Base-by-base conservation (phyloP, 1,139 yeast species). In the Taphrina sp. region DNA sequence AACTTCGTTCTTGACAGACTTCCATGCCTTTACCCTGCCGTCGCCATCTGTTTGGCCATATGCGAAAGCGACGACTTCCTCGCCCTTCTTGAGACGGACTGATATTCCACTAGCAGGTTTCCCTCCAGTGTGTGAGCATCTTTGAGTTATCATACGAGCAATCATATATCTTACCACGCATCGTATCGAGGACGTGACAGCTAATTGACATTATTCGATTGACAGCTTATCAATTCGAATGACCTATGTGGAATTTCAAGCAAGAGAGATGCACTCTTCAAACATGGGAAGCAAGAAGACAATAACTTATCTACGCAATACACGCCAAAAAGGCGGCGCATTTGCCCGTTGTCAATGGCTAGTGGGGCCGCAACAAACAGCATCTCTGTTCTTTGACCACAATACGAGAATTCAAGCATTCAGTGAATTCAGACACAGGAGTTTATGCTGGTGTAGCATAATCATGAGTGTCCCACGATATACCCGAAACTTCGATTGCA, bases 171-270 rank as follows among this genome's bases (percentile, higher is more conserved):
- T 17, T 42, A 20, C 54, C 56, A 10, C 16, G 43, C 10, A 49
- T 52, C 10, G 56, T 52, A 29, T 52, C 56, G 42, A 52, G 56
- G 35, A 52, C 37, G 31, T 52, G 56, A 28, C 56, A 49, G 26
- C 46, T 38, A 41, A 49, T 49, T 31, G 46, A 31, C 54, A 49
- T 49, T 20, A 19, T 22, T 12, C n/a, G 31, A 26, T 7, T 26
- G 12, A 26, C 31, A 7, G 31, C 12, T 26, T 7, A 7, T 26
- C 31, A 12, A 7, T 12, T 26, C 31, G 31, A 12, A 7, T 7
- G 31, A 26, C 12, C 31, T 7, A 26, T 26, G 10, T 26, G 31
- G 31, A 26, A 12, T 26, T 26, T 26, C 7, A 7, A 7, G 31
- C 12, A 12, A 26, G 7, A 7, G 31, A 26, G 7, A 12, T 26